phyloP scores from a whole-genome alignment of 164 flowering plant genomes.

The Nymphaea colorata region DNA sequence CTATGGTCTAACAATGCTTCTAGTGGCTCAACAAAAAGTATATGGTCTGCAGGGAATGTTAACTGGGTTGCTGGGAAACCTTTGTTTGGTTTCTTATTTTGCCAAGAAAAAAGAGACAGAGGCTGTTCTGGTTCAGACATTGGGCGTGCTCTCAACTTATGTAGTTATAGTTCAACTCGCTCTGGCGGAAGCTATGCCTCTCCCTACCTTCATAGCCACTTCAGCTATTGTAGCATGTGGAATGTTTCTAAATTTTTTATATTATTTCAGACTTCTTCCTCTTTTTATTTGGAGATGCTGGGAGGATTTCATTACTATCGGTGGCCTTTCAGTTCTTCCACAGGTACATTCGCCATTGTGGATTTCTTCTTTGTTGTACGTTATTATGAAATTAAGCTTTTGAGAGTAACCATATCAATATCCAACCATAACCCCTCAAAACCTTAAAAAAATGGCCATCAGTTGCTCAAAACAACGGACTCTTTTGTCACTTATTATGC shows the following conservation, averaged over 20 bases:
- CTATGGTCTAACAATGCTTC: too few species aligned
- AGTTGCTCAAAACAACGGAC: too few species aligned
- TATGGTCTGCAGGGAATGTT: slow-evolving; percentile 50
- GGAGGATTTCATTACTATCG: slow-evolving; percentile 89
- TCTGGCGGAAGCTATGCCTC: slow-evolving; percentile 82
- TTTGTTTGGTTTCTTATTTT: slow-evolving; percentile 80
- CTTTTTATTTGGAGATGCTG: slow-evolving; percentile 50
- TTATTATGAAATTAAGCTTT: not conserved
- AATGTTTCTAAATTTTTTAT: slow-evolving; percentile 55
- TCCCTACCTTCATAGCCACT: slow-evolving; percentile 37
- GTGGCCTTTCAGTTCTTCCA: slow-evolving; percentile 84
- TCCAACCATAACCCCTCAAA: too few species aligned
- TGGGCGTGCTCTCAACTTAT: slow-evolving; percentile 68
- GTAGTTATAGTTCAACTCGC: slow-evolving; percentile 66
- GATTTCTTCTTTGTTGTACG: not conserved
- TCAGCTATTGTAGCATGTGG: slow-evolving; percentile 63
- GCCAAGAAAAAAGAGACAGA: slow-evolving; percentile 83
- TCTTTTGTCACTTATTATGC: too few species aligned
- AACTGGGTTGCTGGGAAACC: slow-evolving; percentile 86
- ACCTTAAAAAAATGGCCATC: too few species aligned
- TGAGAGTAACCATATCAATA: too few species aligned
- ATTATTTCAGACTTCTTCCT: slow-evolving; percentile 50
- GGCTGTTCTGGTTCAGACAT: slow-evolving; percentile 67
- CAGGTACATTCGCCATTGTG: slow-evolving; percentile 33
- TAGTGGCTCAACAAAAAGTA: too few species aligned